These are phyloP conservation scores for Exobasidium rhododendri DNA, from an alignment of 1,284 basidiomycete species.

Conservation along the genomic window DNA sequence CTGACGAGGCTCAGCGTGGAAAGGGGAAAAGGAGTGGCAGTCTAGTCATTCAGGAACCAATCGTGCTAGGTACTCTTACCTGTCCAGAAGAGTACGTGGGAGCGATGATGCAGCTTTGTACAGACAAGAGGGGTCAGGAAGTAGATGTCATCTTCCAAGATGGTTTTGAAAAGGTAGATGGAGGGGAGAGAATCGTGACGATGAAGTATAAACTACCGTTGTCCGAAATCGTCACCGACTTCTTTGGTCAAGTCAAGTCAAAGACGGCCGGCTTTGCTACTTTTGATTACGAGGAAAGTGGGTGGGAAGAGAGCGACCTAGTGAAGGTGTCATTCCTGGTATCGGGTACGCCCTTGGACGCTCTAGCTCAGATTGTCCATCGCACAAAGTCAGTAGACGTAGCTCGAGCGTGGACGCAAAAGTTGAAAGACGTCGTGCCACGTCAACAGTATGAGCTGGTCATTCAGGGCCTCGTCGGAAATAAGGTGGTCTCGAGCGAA, in stretches of 20 bases:
- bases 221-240: slow-evolving; percentile 52
- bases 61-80: slow-evolving; percentile 42
- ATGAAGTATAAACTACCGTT: slow-evolving; percentile 49
- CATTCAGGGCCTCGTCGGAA: slow-evolving; percentile 65
- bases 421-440: slow-evolving; percentile 61
- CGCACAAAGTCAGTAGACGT: slow-evolving; percentile 38
- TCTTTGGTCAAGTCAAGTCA: slow-evolving; percentile 33
- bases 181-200: slow-evolving; percentile 25
- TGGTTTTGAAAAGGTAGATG: background rate
- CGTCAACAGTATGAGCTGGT: slow-evolving; percentile 84
- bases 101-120: slow-evolving; percentile 53
- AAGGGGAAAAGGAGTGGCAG: slow-evolving; percentile 8
- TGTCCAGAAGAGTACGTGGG: slow-evolving; percentile 52
- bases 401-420: slow-evolving; percentile 41
- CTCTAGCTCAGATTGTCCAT: slow-evolving; percentile 47
- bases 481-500: slow-evolving; percentile 82
- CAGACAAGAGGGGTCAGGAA: slow-evolving; percentile 50
- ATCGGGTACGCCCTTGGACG: slow-evolving; percentile 44
- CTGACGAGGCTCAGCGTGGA: slow-evolving; percentile 17
- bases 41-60: slow-evolving; percentile 46
- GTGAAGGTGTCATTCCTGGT: slow-evolving; percentile 47
- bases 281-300: slow-evolving; percentile 48
- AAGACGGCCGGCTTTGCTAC: slow-evolving; percentile 44
- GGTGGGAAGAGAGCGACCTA: slow-evolving; percentile 40
- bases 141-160: slow-evolving; percentile 31